Conservation (phyloP, 257 asterid species). For the Misopates orontium region DNA sequence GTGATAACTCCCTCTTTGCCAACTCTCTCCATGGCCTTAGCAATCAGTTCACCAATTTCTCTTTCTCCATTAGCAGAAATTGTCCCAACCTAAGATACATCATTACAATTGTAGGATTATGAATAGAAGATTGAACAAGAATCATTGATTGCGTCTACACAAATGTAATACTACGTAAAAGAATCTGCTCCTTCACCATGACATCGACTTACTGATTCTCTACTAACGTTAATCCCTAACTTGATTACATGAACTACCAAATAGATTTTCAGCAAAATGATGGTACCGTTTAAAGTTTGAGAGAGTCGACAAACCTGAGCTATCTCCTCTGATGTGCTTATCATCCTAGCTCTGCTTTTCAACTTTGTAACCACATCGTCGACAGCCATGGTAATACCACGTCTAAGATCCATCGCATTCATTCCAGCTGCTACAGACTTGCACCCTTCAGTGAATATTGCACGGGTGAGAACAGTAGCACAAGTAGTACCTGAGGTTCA, state of each 20-base stretch:
- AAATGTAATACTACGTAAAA: neutral
- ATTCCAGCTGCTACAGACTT: slow-evolving; percentile 99
- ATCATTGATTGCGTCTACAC: neutral
- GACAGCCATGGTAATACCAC: slow-evolving; percentile 89
- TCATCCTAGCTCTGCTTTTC: slow-evolving; percentile 96
- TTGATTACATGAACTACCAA: too few species aligned
- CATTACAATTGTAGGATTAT: neutral
- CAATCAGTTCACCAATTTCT: slow-evolving; percentile 91
- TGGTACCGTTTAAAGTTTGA: neutral
- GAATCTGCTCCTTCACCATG: too few species aligned
- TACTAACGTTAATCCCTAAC: too few species aligned
- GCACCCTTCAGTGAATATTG: slow-evolving; percentile 91
- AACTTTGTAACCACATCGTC: slow-evolving; percentile 82
- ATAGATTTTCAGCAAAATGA: too few species aligned
- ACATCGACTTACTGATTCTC: too few species aligned
- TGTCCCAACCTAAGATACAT: slow-evolving; percentile 69
- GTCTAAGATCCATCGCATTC: slow-evolving; percentile 97
- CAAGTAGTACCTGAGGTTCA: slow-evolving; percentile 77
- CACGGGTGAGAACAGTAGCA: slow-evolving; percentile 95
- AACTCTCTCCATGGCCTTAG: slow-evolving; percentile 97
- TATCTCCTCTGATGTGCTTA: slow-evolving; percentile 96
- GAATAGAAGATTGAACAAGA: neutral
- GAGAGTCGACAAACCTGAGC: slow-evolving; percentile 69
- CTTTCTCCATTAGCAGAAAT: slow-evolving; percentile 93
- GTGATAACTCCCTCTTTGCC: slow-evolving; percentile 99